These are phyloP conservation scores for Ramalina intermedia DNA, from an alignment of 495 filamentous ascomycete species.

Conservation along the genomic window DNA sequence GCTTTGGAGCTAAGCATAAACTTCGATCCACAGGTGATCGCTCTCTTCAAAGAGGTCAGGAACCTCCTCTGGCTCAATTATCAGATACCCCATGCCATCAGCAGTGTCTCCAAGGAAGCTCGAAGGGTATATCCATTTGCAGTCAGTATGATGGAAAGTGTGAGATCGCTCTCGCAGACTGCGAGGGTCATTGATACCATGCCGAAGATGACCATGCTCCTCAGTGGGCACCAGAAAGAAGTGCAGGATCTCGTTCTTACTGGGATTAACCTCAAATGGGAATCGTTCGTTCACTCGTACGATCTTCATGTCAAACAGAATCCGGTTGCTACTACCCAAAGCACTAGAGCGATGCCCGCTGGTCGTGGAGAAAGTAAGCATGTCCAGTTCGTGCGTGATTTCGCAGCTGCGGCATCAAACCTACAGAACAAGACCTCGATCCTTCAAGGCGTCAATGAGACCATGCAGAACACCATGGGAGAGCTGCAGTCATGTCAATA, in stretches of 20 bases:
- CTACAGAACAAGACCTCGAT: slow-evolving; percentile 75
- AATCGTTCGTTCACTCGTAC: slow-evolving; percentile 93
- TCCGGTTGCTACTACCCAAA: slow-evolving; percentile 24
- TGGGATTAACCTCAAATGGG: slow-evolving; percentile 83
- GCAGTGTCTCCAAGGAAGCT: slow-evolving; percentile 90
- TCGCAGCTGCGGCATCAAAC: slow-evolving; percentile 66
- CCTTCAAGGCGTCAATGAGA: slow-evolving; percentile 64
- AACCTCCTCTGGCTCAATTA: slow-evolving; percentile 90
- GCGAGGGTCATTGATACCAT: slow-evolving; percentile 66
- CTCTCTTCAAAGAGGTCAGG: slow-evolving; percentile 95
- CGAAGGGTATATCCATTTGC: slow-evolving; percentile 95
- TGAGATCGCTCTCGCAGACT: slow-evolving; percentile 78
- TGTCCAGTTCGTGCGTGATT: slow-evolving; percentile 89
- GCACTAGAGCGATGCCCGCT: slow-evolving; percentile 32
- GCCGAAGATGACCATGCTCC: slow-evolving; percentile 68
- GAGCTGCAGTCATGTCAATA: slow-evolving; percentile 84
- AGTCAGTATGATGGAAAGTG: slow-evolving; percentile 95
- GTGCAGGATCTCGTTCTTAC: slow-evolving; percentile 67
- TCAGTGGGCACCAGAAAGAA: slow-evolving; percentile 83
- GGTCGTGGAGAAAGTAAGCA: slow-evolving; percentile 73
- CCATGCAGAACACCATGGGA: slow-evolving; percentile 62
- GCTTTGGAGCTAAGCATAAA: slow-evolving; percentile 79
- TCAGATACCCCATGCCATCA: slow-evolving; percentile 81
- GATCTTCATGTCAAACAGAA: slow-evolving; percentile 75
- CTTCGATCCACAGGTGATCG: slow-evolving; percentile 93